Base-by-base conservation (phyloP, 805 yeast genomes). In the Yamadazyma tumulicola region DNA sequence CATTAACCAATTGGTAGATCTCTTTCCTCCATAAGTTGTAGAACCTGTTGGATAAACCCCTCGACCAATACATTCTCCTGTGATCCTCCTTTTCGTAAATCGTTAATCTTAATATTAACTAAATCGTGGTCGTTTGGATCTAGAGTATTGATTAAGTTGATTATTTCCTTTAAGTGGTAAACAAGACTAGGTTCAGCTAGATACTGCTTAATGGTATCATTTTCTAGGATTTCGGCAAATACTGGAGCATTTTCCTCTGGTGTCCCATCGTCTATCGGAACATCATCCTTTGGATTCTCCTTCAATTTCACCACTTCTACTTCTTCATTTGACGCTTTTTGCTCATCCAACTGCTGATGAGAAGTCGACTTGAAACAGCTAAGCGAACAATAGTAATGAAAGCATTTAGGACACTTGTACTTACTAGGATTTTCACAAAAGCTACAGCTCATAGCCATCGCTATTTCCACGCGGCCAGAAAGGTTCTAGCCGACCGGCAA, bases 61-160 rank as follows among this genome's bases (percentile, higher is more conserved):
- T 84, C 89, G 4, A 85, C 77, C 16, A 79, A 56, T 41, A 65
- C 76, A 49, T 85, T 85, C 32, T 74, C 75, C 45, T 85, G 86
- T 0, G 64, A 35, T 0, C 95, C 95, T 4, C 82, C 81, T 3
- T 49, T 52, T 21, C 95, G 58, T 11, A 85, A 58, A 35, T 75
- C 77, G 6, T 75, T 65, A 7, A 85, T 59, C 45, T 81, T 78
- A 45, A 75, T 69, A 41, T 77, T 71, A 2, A 85, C 85, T 9
- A 81, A 68, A 17, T 74, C 80, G 16, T 61, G 44, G 14, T 79
- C 78, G 16, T 80, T 86, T 7, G 54, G 39, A 13, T 35, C 34
- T 15, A 41, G 32, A 7, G 34, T 26, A 9, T 40, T 14, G 13
- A 29, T 19, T 14, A 41, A 29, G 25, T 43, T 43, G 12, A 69